phyloP scores from a whole-genome alignment of 805 yeast species.

The Ogataea thermomethanolica region DNA sequence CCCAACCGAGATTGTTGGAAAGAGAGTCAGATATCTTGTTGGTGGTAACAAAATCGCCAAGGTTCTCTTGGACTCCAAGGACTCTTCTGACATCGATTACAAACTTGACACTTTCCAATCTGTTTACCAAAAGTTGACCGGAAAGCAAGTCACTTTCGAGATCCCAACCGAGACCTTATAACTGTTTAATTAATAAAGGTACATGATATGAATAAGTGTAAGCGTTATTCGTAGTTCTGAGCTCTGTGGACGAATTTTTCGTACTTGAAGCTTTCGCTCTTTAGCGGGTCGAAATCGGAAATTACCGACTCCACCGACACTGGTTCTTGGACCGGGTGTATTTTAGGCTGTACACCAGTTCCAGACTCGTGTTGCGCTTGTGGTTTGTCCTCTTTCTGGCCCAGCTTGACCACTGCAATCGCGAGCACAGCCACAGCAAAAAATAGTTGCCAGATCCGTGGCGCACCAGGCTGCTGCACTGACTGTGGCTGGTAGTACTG shows the following conservation, averaged over 20 bases:
- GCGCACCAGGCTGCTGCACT: constrained; percentile 5
- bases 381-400: neutral
- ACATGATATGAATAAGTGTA: constrained; percentile 7
- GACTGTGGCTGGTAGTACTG: constrained; percentile 15
- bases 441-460: constrained; percentile 8
- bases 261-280: constrained; percentile 15
- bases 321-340: neutral
- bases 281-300: neutral
- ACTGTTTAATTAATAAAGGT: constrained; percentile 16
- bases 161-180: constrained; percentile 60
- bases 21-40: constrained; percentile 98
- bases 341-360: neutral
- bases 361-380: neutral
- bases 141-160: constrained; percentile 99
- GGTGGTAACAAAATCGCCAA: constrained; percentile 99
- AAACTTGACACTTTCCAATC: constrained; percentile 99
- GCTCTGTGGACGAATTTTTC: constrained; percentile 20
- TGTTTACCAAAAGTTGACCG: constrained; percentile 96
- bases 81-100: constrained; percentile 94
- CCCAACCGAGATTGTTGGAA: constrained; percentile 99
- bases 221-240: constrained; percentile 11
- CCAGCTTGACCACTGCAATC: constrained; percentile 5
- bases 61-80: constrained; percentile 97
- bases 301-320: constrained; percentile 1
- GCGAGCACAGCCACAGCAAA: constrained; percentile 7